Conservation (phyloP, 352 stramenopile species). For the Phytopythium kandeliae region DNA sequence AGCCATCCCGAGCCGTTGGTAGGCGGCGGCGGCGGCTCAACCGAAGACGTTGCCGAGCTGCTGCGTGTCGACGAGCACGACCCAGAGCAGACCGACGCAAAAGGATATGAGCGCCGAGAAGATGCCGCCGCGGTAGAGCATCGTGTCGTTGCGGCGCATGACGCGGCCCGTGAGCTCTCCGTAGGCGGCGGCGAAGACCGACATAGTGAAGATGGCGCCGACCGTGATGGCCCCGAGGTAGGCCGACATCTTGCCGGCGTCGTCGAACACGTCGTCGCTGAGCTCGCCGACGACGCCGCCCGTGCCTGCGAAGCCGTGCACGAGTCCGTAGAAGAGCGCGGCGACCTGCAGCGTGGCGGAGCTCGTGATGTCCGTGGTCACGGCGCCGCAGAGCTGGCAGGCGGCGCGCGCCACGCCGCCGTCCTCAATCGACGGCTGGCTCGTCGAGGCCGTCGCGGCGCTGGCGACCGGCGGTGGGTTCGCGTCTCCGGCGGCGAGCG, state of each 20-base stretch:
- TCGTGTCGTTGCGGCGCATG: constrained; percentile 12
- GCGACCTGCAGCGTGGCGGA: constrained; percentile 31
- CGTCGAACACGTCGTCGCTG: constrained; percentile 62
- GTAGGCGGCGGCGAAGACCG: constrained; percentile 74
- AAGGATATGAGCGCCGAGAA: constrained; percentile 56
- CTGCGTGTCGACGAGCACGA: constrained; percentile 52
- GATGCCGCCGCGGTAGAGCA: constrained; percentile 42
- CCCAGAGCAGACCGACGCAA: constrained; percentile 61
- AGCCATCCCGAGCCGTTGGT: no score
- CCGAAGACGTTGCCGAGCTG: constrained; percentile 62
- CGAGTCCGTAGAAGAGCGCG: constrained; percentile 61
- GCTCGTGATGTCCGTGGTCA: constrained; percentile 33
- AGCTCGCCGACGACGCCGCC: constrained; percentile 62
- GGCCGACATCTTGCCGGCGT: constrained; percentile 31
- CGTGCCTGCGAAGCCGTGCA: constrained; percentile 67
- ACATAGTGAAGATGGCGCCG: constrained; percentile 87
- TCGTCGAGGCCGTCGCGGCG: background rate
- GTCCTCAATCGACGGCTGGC: constrained; percentile 5
- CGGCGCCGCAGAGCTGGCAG: constrained; percentile 77
- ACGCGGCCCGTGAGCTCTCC: constrained; percentile 48
- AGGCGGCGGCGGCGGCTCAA: no score
- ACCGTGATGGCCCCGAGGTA: constrained; percentile 85
- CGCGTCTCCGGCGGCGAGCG: constrained; percentile 13
- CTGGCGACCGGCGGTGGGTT: constrained; percentile 6
- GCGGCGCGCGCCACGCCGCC: constrained; percentile 39